Evolutionary conservation across 805 yeast species (phyloP), one percentile per base, ranked within the genome.

Genomic region (Candida coquimbonensis): DNA sequence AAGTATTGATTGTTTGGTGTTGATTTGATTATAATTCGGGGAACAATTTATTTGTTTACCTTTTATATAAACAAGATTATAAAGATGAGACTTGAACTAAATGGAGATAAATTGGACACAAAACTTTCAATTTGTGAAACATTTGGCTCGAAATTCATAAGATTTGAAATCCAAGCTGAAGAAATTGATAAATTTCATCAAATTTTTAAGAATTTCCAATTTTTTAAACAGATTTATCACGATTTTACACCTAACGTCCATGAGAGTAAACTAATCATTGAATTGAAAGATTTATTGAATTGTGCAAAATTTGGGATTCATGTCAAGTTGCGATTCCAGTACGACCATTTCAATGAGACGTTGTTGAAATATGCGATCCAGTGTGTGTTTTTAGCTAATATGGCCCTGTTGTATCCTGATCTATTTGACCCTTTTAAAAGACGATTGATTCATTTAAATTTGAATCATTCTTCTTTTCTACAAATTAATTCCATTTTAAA

Each of bases 341-440:
- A 36, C 11, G 24, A 40, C 29, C 24, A 32, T 2, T 31, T 37
- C 11, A 42, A 31, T 29, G 21, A 21, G 14, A 14, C 19, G 14
- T 26, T 44, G 5, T 16, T 44, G 14, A 39, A 40, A 17, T 40
- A 45, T 17, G 19, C 40, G 6, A 14, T 37, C 12, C 11, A 24
- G 9, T 37, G 39, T 5, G 21, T 33, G 12, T 31, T 42, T n/a
- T 42, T 42, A n/a, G 16, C 32, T 13, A 26, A 38, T 4, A 19
- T 44, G 8, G 31, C 46, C 9, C 36, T 32, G 9, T 26, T 26
- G 5, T 39, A 39, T 36, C 46, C 46, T 16, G 8, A 21, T 5
- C 13, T 24, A n/a, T 44, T 44, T 17, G 46, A 44, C 24, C 42
- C 46, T 12, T 9, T 35, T 3, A 31, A 29, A n/a, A 44, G 46